Percentiles rank a stretch among this genome's conserved stretches.
These are phyloP conservation scores for Scorias spongiosa DNA, from an alignment of 2,329 filamentous ascomycete species.

Conservation along the genomic window DNA sequence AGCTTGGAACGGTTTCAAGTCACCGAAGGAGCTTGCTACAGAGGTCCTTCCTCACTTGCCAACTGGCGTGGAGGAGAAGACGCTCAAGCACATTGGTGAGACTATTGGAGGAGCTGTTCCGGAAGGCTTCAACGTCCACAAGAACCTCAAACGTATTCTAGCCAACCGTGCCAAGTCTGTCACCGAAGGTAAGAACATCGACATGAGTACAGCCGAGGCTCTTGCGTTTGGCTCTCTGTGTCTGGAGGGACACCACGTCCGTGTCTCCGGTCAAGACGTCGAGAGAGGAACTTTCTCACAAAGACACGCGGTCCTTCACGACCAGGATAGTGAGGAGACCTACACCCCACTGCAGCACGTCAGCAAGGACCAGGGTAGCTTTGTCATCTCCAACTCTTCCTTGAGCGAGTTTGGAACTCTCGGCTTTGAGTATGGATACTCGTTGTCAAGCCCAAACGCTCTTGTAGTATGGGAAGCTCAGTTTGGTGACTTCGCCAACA, in stretches of 20 bases:
- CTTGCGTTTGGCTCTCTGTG: slow-evolving; percentile 86
- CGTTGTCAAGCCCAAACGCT: slow-evolving; percentile 86
- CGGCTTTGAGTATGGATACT: slow-evolving; percentile 98
- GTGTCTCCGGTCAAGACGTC: slow-evolving; percentile 95
- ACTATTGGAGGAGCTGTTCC: slow-evolving; percentile 58
- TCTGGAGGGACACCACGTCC: slow-evolving; percentile 87
- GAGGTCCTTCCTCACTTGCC: slow-evolving; percentile 86
- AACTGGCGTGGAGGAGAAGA: slow-evolving; percentile 60
- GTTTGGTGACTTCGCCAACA: slow-evolving; percentile 99
- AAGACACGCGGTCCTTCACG: slow-evolving; percentile 90
- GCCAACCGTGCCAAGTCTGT: slow-evolving; percentile 81
- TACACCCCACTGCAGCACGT: slow-evolving; percentile 87
- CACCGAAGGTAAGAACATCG: slow-evolving; percentile 80
- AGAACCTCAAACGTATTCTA: slow-evolving; percentile 94
- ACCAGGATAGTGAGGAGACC: slow-evolving; percentile 85
- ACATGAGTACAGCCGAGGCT: slow-evolving; percentile 94
- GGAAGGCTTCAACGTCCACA: slow-evolving; percentile 77
- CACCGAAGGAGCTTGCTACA: slow-evolving; percentile 88
- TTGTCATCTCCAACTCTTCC: slow-evolving; percentile 95
- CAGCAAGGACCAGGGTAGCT: slow-evolving; percentile 81
- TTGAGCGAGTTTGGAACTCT: slow-evolving; percentile 59
- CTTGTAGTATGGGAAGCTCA: slow-evolving; percentile 99
- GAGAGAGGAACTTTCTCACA: slow-evolving; percentile 99
- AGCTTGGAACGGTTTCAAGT: slow-evolving; percentile 99
- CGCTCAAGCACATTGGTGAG: slow-evolving; percentile 66